A percentile compares a stretch with the other conserved stretches of the same genome.
phyloP scores from a whole-genome alignment of 2,329 filamentous ascomycete species.

The Ceratocystis variospora region DNA sequence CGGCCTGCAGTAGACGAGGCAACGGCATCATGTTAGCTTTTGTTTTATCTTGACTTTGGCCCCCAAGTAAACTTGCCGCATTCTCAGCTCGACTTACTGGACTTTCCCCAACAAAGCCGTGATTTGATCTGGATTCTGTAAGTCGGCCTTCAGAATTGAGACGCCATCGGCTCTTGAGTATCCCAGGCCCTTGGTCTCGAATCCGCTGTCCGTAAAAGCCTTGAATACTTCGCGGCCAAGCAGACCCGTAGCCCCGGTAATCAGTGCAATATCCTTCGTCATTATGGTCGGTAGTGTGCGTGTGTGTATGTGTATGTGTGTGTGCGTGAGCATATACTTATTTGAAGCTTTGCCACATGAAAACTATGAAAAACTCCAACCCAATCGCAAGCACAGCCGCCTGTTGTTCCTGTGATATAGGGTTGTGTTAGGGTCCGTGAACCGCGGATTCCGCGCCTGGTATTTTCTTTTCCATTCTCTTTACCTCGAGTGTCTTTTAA shows the following conservation, averaged over 20 bases:
- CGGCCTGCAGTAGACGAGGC: slow-evolving; percentile 41
- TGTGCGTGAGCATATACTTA: neutral
- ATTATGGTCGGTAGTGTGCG: neutral
- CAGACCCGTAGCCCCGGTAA: slow-evolving; percentile 76
- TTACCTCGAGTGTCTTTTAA: too few relatives aligned
- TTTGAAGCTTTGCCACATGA: neutral
- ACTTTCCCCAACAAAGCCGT: slow-evolving; percentile 37
- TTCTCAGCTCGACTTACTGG: slow-evolving; percentile 33
- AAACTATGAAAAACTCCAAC: too few relatives aligned
- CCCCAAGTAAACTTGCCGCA: neutral
- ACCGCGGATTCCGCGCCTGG: too few relatives aligned
- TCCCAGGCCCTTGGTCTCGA: slow-evolving; percentile 59
- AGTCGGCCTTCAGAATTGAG: slow-evolving; percentile 47
- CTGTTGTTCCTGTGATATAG: too few relatives aligned
- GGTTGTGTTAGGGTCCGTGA: too few relatives aligned
- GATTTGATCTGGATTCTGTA: slow-evolving; percentile 35
- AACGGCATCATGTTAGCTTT: neutral
- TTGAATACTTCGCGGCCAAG: slow-evolving; percentile 66
- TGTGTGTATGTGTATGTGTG: neutral
- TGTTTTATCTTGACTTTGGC: neutral
- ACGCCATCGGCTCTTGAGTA: slow-evolving; percentile 59
- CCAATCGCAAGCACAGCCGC: too few relatives aligned
- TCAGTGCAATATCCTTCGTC: slow-evolving; percentile 37
- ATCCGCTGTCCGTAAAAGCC: slow-evolving; percentile 31
- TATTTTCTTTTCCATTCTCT: too few relatives aligned